Conservation (phyloP, 2,329 filamentous ascomycete species). For the Penicillium hesseltinei region DNA sequence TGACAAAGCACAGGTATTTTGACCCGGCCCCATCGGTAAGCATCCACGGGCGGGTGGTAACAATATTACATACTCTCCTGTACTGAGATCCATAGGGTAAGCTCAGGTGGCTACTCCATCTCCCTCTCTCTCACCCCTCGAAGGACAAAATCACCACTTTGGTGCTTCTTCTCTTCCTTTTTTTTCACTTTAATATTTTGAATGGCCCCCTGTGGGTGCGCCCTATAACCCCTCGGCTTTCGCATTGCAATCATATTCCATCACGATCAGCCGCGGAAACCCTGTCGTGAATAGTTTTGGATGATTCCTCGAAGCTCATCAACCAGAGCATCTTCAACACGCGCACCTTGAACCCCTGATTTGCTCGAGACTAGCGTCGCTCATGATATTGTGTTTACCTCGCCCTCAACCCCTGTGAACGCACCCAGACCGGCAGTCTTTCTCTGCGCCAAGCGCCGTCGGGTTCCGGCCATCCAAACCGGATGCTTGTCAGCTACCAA, state of each 20-base stretch:
- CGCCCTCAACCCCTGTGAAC: conserved; percentile 7
- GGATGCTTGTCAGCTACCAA: conserved; percentile 27
- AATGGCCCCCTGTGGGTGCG: conserved; percentile 28
- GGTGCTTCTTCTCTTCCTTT: conserved; percentile 5
- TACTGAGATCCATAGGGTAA: conserved; percentile 5
- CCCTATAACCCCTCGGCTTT: conserved; percentile 7
- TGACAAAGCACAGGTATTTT: conserved; percentile 6
- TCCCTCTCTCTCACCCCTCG: conserved; percentile 8
- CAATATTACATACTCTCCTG: background rate
- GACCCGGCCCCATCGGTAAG: conserved; percentile 4
- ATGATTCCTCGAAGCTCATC: background rate
- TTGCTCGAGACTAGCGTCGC: background rate
- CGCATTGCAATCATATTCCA: conserved; percentile 1
- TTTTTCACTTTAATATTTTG: conserved; percentile 5
- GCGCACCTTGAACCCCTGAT: background rate
- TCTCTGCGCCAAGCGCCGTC: conserved; percentile 19
- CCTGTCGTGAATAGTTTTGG: conserved; percentile 1
- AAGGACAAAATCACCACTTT: conserved; percentile 6
- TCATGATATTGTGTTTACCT: conserved; percentile 9
- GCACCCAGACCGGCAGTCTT: background rate
- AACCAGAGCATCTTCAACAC: background rate
- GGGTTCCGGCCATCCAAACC: conserved; percentile 26
- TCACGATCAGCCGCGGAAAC: conserved; percentile 4
- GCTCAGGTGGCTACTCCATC: conserved; percentile 2
- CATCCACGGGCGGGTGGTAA: conserved; percentile 2